Percentiles rank a stretch among this genome's conserved stretches.
Conservation (phyloP, 176 grass and related monocot genomes). For the Musa acuminata region DNA sequence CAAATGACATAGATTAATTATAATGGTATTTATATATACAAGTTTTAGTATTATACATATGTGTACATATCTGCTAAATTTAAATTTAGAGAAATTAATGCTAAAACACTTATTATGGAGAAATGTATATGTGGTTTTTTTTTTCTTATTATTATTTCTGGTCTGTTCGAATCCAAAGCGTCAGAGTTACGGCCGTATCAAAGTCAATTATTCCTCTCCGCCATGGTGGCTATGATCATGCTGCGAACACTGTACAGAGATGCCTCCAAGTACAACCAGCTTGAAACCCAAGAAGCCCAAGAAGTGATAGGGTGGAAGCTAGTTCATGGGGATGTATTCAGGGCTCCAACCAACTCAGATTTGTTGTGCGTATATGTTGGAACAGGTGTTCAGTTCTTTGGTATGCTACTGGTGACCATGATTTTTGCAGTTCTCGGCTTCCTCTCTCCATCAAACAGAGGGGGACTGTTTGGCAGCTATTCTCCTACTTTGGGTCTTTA, state of each 20-base stretch:
- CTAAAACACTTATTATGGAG: too few species aligned
- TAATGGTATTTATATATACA: too few species aligned
- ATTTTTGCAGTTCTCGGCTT: constrained; percentile 77
- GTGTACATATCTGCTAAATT: too few species aligned
- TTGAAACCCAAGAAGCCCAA: constrained; percentile 78
- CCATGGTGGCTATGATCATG: constrained; percentile 98
- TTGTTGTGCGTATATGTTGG: constrained; percentile 69
- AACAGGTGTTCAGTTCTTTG: constrained; percentile 76
- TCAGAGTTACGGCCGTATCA: too few species aligned
- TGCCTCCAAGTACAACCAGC: constrained; percentile 80
- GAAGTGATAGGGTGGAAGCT: constrained; percentile 98
- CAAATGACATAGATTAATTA: too few species aligned
- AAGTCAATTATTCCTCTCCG: constrained; percentile 49
- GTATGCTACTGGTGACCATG: constrained; percentile 81
- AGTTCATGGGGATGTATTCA: constrained; percentile 87
- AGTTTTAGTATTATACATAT: too few species aligned
- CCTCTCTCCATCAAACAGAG: constrained; percentile 67
- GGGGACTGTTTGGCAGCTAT: constrained; percentile 78
- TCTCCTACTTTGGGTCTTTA: constrained; percentile 78
- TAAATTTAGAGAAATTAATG: too few species aligned
- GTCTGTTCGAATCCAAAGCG: too few species aligned
- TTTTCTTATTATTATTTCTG: too few species aligned
- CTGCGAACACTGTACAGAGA: constrained; percentile 71
- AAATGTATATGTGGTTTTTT: too few species aligned
- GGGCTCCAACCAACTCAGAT: constrained; percentile 43